Conservation (phyloP, 108 stramenopile genomes). For the Cyclotella kingstonii region DNA sequence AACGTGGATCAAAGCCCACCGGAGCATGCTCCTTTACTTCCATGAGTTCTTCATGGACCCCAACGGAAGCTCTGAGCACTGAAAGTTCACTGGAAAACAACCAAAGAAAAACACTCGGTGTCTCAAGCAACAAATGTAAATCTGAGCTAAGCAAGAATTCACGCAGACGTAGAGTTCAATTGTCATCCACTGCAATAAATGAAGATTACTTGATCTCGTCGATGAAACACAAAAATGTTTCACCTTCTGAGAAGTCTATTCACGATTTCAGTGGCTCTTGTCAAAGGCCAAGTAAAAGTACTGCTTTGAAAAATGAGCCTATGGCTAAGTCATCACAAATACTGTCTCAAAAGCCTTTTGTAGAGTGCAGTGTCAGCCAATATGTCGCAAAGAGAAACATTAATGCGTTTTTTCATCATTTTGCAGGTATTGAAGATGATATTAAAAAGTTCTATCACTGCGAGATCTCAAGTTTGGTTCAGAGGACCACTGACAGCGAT, state of each 20-base stretch:
- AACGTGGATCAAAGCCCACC: neutral
- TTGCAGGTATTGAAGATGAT: conserved; percentile 17
- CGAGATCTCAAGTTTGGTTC: neutral
- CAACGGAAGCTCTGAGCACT: neutral
- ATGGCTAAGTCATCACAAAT: no score
- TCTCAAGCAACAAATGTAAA: neutral
- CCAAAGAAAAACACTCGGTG: neutral
- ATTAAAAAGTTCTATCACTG: conserved; percentile 2
- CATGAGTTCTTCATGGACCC: neutral
- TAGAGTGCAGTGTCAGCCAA: neutral
- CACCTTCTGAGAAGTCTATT: no score
- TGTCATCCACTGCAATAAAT: no score
- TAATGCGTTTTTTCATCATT: conserved; percentile 11
- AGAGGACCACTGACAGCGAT: neutral
- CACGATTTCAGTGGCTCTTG: no score
- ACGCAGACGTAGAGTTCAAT: conserved; percentile 1
- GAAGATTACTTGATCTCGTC: no score
- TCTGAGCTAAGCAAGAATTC: neutral
- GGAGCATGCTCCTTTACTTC: conserved; percentile 2
- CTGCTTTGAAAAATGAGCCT: no score
- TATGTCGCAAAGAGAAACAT: conserved; percentile 2
- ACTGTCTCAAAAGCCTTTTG: conserved; percentile 3
- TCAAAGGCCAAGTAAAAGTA: no score
- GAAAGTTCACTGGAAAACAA: neutral
- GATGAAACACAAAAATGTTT: no score